These are phyloP conservation scores for Wickerhamomyces xylosicus DNA, from an alignment of 805 yeast genomes.

Conservation along the genomic window DNA sequence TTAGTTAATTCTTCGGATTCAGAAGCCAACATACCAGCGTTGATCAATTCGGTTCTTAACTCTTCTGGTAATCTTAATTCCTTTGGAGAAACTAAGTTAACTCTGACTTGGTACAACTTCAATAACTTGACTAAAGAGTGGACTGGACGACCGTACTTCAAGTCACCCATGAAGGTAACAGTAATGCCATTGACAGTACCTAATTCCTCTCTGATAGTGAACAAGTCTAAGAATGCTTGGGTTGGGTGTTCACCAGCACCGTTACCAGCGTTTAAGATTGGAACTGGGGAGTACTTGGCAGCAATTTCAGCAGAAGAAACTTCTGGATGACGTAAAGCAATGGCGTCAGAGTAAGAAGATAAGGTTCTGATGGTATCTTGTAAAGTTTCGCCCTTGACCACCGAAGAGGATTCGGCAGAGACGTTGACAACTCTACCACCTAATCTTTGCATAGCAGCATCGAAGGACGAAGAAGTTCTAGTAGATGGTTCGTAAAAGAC, in stretches of 20 bases:
- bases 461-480: constrained; percentile 92
- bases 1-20: constrained; percentile 76
- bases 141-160: constrained; percentile 97
- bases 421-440: constrained; percentile 96
- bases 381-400: constrained; percentile 94
- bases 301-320: constrained; percentile 90
- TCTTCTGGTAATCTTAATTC: constrained; percentile 78
- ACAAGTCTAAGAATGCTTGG: constrained; percentile 93
- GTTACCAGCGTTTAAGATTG: constrained; percentile 95
- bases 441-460: constrained; percentile 98
- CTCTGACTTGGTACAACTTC: constrained; percentile 84
- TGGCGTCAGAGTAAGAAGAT: constrained; percentile 94
- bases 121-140: constrained; percentile 90
- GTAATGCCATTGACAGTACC: constrained; percentile 98
- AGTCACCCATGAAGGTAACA: constrained; percentile 97
- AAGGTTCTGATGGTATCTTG: constrained; percentile 94
- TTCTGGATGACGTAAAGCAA: constrained; percentile 93
- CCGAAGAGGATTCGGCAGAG: constrained; percentile 81
- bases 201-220: constrained; percentile 96
- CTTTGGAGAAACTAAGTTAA: constrained; percentile 85
- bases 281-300: constrained; percentile 93
- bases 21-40: constrained; percentile 55
- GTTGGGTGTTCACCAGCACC: constrained; percentile 98
- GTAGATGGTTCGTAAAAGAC: constrained; percentile 98
- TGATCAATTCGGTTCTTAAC: constrained; percentile 54